Evolutionary conservation across 345 rosid genomes (phyloP), one percentile per base, ranked within the genome.

Genomic region (Aethionema arabicum): DNA sequence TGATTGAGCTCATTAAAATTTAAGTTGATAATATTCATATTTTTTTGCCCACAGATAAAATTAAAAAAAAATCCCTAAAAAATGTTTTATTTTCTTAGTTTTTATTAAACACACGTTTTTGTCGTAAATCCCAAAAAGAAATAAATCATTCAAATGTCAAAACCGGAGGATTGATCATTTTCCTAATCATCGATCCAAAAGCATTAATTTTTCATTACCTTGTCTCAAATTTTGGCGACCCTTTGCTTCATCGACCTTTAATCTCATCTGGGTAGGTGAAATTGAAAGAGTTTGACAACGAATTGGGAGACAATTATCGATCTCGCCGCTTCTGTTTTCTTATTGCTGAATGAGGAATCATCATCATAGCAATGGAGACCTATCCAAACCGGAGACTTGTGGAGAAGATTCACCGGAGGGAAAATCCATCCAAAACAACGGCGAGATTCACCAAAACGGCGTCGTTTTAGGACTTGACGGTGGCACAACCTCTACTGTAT

Each of bases 401-500:
- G 38, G 30, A 50, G 21, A 36, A 61, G 65, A 41, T 32, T 38
- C 27, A 5, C 33, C 52, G 49, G 55, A 35, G 48, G 60, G 42
- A 14, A 33, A 46, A 32, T 5, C 52, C 27, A 21, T 21, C 27
- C 2, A 21, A 21, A 37, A 37, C 40, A 37, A 37, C 40, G 40
- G 40, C 40, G 11, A 21, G 35, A 32, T 11, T 11, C 11, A 6
- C 38, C 52, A 42, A 10, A 72, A 60, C 50, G 74, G 77, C 41
- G 59, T 74, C 32, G 31, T 74, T 9, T 63, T 74, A 30, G 77
- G 74, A 4, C 69, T 74, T 15, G 77, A 74, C 59, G 77, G 77
- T 44, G 77, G 77, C 50, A 74, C 77, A n/a, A 74, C 77, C 52
- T 68, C 73, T 0, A 74, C 77, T 6, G 74, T 74, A 0, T 74